Base-by-base conservation (phyloP, 805 yeast species). In the Metschnikowia cerradonensis region DNA sequence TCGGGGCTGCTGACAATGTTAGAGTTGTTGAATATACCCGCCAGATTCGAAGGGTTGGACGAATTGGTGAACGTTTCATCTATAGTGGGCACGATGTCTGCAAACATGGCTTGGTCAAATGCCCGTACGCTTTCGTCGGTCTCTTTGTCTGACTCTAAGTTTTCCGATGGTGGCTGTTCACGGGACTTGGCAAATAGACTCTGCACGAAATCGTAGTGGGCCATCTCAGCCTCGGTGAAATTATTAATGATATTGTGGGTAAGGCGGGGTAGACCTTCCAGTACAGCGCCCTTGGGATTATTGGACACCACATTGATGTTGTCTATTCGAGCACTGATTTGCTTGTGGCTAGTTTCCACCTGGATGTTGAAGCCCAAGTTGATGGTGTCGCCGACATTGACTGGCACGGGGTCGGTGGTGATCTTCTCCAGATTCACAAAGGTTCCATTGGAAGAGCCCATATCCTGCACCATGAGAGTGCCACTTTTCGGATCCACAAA, bases 381-480 rank as follows among this genome's bases (percentile, higher is more conserved):
- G n/a, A 94, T 77, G n/a, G 81, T 75, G 67, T 94, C 99, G 23
- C 88, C 91, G n/a, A 83, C 75, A 50, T 82, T 77, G 45, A 94
- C 68, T 57, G 84, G 88, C 19, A 80, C 81, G 0, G 78, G 72
- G 37, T 83, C 88, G 14, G 77, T 71, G 38, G 81, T 79, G 10
- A 94, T 76, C 54, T 90, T 83, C 39, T 70, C 75, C 33, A 84
- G 88, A 66, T 94, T 94, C 45, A 94, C 81, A 66, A 86, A 95
- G 0, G 99, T 92, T 8, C 99, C 99, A 67, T 94, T 94, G 22
- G 96, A 87, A 2, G 96, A 86, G 51, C 90, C 90, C 62, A 90
- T 78, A 70, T 94, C 99, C 57, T 84, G 82, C 23, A 94, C 78
- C 76, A 77, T 89, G 19, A 95, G 76, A 52, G 78, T 78, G 4